Evolutionary conservation across 2,329 filamentous ascomycete species (phyloP).

Genomic region (Aspergillus alliaceus): DNA sequence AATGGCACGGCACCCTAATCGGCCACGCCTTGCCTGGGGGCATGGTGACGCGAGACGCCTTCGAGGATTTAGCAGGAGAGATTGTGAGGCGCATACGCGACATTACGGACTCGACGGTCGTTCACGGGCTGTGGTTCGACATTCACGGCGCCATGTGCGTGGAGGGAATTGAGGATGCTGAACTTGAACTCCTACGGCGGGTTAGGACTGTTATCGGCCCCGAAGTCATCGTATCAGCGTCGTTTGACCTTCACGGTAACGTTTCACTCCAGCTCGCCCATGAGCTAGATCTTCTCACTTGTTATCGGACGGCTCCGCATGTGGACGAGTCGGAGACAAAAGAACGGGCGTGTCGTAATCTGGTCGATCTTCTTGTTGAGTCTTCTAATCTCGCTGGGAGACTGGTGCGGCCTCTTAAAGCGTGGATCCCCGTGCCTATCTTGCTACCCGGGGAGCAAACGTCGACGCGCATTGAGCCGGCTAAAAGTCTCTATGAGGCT

Average conservation of each 20-base stretch:
- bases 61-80: slow-evolving; percentile 46
- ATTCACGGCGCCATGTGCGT: slow-evolving; percentile 60
- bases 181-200: slow-evolving; percentile 49
- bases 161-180: slow-evolving; percentile 50
- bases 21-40: slow-evolving; percentile 49
- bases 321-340: slow-evolving; percentile 53
- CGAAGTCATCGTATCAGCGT: slow-evolving; percentile 51
- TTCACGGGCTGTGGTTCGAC: slow-evolving; percentile 57
- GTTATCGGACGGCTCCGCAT: slow-evolving; percentile 55
- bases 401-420: slow-evolving; percentile 46
- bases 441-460: slow-evolving; percentile 57
- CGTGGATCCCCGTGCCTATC: slow-evolving; percentile 55
- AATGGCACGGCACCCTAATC: slow-evolving; percentile 54
- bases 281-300: slow-evolving; percentile 54
- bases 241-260: slow-evolving; percentile 59
- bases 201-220: slow-evolving; percentile 49
- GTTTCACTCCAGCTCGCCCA: slow-evolving; percentile 52
- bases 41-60: slow-evolving; percentile 44
- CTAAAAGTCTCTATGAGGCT: slow-evolving; percentile 51
- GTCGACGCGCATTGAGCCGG: slow-evolving; percentile 55
- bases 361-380: slow-evolving; percentile 42
- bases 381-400: background rate
- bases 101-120: slow-evolving; percentile 31
- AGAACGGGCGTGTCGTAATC: slow-evolving; percentile 52
- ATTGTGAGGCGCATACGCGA: slow-evolving; percentile 41